Evolutionary conservation across 2,329 filamentous ascomycete genomes (phyloP).

Genomic region (Rhinocladiella mackenziei): DNA sequence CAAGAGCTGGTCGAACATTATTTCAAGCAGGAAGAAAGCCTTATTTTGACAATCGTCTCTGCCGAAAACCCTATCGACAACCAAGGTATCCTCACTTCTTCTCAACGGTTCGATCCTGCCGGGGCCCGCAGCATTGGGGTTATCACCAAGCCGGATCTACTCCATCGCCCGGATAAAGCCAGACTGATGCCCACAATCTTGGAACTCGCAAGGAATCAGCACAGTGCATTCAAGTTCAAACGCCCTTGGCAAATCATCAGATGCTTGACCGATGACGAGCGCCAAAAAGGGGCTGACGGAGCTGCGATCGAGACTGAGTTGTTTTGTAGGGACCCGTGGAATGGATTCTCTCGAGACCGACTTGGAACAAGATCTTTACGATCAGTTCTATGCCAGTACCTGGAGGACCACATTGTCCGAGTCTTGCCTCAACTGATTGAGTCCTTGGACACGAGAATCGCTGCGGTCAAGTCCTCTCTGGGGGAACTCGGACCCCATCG

Average conservation of each 20-base stretch:
- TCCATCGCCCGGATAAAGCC: slow-evolving; percentile 33
- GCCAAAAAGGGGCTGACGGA: slow-evolving; percentile 18
- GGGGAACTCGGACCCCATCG: slow-evolving; percentile 30
- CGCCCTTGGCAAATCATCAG: slow-evolving; percentile 40
- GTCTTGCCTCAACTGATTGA: slow-evolving; percentile 22
- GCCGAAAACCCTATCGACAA: slow-evolving; percentile 41
- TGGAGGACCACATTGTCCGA: slow-evolving; percentile 33
- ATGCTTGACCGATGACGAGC: slow-evolving; percentile 33
- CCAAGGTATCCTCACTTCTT: slow-evolving; percentile 37
- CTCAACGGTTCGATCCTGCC: slow-evolving; percentile 34
- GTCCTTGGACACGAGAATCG: slow-evolving; percentile 19
- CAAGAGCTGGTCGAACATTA: slow-evolving; percentile 44
- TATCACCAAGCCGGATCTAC: slow-evolving; percentile 43
- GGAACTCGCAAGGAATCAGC: slow-evolving; percentile 34
- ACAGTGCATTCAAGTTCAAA: slow-evolving; percentile 30
- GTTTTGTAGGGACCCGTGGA: slow-evolving; percentile 26
- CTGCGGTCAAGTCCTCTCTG: slow-evolving; percentile 17
- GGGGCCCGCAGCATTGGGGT: slow-evolving; percentile 42
- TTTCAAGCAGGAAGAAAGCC: slow-evolving; percentile 41
- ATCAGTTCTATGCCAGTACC: slow-evolving; percentile 31
- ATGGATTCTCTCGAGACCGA: slow-evolving; percentile 13
- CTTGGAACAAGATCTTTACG: slow-evolving; percentile 34
- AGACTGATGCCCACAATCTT: slow-evolving; percentile 12
- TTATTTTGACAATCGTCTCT: slow-evolving; percentile 46
- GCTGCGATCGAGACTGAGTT: slow-evolving; percentile 17